These are phyloP conservation scores for Puccinia novopanici DNA, from an alignment of 1,284 basidiomycete genomes.

Conservation along the genomic window DNA sequence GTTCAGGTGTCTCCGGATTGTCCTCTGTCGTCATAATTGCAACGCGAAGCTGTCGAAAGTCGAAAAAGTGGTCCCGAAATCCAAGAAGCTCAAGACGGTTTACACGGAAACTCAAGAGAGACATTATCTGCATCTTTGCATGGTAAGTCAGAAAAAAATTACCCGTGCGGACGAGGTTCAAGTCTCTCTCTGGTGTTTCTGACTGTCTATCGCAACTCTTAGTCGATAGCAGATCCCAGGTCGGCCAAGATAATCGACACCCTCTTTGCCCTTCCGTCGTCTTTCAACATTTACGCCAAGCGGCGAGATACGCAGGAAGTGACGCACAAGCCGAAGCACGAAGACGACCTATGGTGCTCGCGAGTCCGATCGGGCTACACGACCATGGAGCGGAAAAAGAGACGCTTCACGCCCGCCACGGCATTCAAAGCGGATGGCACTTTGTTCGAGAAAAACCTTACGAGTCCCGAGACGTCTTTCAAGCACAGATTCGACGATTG, in stretches of 20 bases:
- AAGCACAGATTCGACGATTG: constrained; percentile 32
- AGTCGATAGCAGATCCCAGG: constrained; percentile 14
- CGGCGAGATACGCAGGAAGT: constrained; percentile 40
- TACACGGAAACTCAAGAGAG: constrained; percentile 48
- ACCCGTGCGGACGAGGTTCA: background rate
- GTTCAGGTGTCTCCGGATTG: constrained; percentile 33
- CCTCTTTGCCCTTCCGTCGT: constrained; percentile 5
- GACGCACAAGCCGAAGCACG: constrained; percentile 23
- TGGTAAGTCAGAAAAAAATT: constrained; percentile 26
- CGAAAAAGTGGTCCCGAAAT: constrained; percentile 42
- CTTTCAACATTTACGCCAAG: constrained; percentile 27
- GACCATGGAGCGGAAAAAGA: constrained; percentile 27
- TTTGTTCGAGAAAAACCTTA: constrained; percentile 26
- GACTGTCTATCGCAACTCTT: background rate
- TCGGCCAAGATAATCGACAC: constrained; percentile 27
- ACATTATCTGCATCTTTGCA: constrained; percentile 42
- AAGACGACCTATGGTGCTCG: constrained; percentile 34
- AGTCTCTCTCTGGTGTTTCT: background rate
- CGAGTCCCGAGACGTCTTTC: constrained; percentile 30
- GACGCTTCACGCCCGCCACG: constrained; percentile 22
- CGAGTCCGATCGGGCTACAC: constrained; percentile 37
- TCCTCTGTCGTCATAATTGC: constrained; percentile 36
- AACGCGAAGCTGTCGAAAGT: constrained; percentile 29
- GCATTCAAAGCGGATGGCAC: constrained; percentile 8
- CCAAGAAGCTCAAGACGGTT: constrained; percentile 33